Percentiles rank a stretch among this genome's conserved stretches.
These are phyloP conservation scores for Cryptomeria japonica DNA, from an alignment of 75 land plant genomes.

Conservation along the genomic window DNA sequence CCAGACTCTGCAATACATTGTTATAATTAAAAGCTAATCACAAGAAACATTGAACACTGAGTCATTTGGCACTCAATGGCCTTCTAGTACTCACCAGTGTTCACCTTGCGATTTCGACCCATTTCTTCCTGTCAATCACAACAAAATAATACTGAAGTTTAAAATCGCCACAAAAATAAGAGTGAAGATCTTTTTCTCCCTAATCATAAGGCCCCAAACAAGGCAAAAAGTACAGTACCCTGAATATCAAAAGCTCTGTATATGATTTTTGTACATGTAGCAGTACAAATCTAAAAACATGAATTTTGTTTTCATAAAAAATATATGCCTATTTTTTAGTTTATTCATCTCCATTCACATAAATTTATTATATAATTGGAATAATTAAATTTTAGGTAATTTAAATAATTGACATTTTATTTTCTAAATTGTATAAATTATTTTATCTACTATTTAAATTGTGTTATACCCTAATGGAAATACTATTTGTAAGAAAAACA, in stretches of 20 bases:
- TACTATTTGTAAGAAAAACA: too few relatives aligned
- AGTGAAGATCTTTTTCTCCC: not conserved
- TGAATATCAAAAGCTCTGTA: not conserved
- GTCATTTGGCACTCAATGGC: not conserved
- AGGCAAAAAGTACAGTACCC: not conserved
- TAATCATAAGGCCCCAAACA: not conserved
- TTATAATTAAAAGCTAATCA: not conserved
- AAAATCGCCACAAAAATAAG: not conserved
- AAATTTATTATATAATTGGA: too few relatives aligned
- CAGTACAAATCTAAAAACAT: not conserved
- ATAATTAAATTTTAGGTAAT: too few relatives aligned
- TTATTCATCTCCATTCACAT: too few relatives aligned
- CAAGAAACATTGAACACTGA: not conserved
- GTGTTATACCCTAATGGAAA: too few relatives aligned
- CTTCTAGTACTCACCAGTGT: constrained; percentile 40
- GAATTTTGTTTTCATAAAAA: too few relatives aligned
- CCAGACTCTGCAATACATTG: constrained; percentile 25
- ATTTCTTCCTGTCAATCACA: constrained; percentile 64
- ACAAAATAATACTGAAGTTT: not conserved
- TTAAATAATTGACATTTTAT: too few relatives aligned
- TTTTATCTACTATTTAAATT: too few relatives aligned
- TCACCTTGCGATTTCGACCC: constrained; percentile 55
- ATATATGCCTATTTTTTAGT: too few relatives aligned
- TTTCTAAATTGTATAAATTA: too few relatives aligned
- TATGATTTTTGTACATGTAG: not conserved